Evolutionary conservation across 805 yeast genomes (phyloP), one percentile per base, ranked within the genome.

Genomic region (Candida pseudofarinosa): DNA sequence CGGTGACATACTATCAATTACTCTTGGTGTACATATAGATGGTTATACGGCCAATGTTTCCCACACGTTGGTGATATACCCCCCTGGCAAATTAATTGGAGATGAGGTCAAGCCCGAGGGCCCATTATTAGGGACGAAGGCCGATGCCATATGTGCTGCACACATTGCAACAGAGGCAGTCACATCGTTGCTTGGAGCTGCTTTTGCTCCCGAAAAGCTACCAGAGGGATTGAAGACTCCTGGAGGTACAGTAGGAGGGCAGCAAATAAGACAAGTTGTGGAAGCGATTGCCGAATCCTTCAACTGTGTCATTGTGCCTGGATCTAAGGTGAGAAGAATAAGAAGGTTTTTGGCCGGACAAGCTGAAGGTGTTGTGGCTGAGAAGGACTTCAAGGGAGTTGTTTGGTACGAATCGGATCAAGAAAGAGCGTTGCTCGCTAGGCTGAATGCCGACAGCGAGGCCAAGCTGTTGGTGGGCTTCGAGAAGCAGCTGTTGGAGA

Each of bases 301-400:
- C 68, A 80, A 85, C 60, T 88, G 96, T 71, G 73, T 74, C 44
- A 88, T 93, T 42, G 88, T 87, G 31, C 98, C 98, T 23, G 96
- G 96, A 0, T 87, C 97, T 17, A 83, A 88, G 61, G 86, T 93
- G 35, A 84, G 99, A 69, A 79, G 97, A 63, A 76, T 90, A 44
- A 80, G 96, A 71, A 80, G 98, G 59, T 93, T 91, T 56, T 78
- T 93, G 58, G 95, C 96, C 33, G 99, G 99, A 41, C 99, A 93
- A 72, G 83, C 90, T 45, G 95, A 88, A 59, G 93, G 89, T 60
- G 72, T 89, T 42, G 93, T 89, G 50, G 91, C 90, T 32, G 99
- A 91, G 69, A 78, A 82, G 58, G 96, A 88, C 51, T 87, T 85
- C 67, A 90, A 91, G 65, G 97, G 96, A 59, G 95, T 90, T 42